Evolutionary conservation across 805 yeast genomes (phyloP), one percentile per base, ranked within the genome.

Genomic region (Isabelozyma gotoi): DNA sequence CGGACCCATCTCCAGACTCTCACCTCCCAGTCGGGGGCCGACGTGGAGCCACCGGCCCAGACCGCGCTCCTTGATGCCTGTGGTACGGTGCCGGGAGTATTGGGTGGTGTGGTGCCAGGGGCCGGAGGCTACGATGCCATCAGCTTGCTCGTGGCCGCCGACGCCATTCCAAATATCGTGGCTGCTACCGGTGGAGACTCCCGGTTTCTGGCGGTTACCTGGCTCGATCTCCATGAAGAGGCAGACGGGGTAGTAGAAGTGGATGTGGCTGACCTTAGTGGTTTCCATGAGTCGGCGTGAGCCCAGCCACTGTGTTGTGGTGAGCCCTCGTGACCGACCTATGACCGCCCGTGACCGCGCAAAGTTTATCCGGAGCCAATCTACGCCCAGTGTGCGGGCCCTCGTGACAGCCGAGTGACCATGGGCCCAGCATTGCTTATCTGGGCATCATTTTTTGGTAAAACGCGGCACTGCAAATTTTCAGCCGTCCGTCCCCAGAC

Each of bases 91-190:
- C 70, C 69, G 0, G 99, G 99, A 12, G 94, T 89, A 21, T 53
- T 92, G 15, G 96, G 96, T 0, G 97, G 96, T n/a, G 91, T 94
- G 27, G 96, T 94, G 3, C 99, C 99, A 0, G 99, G 99, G 2
- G 99, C 99, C 0, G 99, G 99, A 19, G 99, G 99, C 0, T 86
- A 82, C 59, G 99, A 94, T 68, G 99, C 99, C 0, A 79, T 94
- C 15, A 79, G 95, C 43, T 56, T 92, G 19, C 63, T 94, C 19
- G 84, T 85, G 2, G 72, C 77, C 2, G 80, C 76, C 19, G 56
- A 63, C 1, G 60, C 77, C 2, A 59, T 77, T 2, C 62, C 55
- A 2, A 46, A 52, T 8, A 68, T 68, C 14, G 46, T 54, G 19
- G 24, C 36, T 4, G 43, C 36, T 3, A 58, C 65, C 7, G 36